These are phyloP conservation scores for Globisporangium carolinianum DNA, from an alignment of 352 stramenopile genomes.

Conservation along the genomic window DNA sequence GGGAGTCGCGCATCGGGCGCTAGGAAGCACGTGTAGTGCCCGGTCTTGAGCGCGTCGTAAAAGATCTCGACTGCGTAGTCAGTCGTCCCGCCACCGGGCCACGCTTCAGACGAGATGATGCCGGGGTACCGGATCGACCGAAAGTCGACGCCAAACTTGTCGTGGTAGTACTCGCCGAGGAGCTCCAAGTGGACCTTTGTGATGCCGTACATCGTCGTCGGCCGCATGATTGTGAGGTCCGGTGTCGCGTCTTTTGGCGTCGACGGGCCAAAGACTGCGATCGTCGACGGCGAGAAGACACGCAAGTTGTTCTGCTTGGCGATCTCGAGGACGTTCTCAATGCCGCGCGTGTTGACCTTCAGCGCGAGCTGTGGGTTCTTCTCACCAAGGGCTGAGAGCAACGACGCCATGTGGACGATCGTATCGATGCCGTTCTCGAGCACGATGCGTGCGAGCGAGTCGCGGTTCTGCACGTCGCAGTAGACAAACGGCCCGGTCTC, in stretches of 20 bases:
- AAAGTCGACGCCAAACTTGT: conserved; percentile 90
- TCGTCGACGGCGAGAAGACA: conserved; percentile 89
- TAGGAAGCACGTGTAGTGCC: conserved; percentile 89
- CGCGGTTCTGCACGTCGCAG: conserved; percentile 74
- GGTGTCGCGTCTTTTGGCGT: conserved; percentile 82
- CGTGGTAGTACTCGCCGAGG: conserved; percentile 89
- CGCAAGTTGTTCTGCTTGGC: conserved; percentile 82
- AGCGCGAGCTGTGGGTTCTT: conserved; percentile 87
- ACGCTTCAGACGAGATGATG: conserved; percentile 85
- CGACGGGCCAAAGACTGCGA: conserved; percentile 85
- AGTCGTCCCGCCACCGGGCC: conserved; percentile 76
- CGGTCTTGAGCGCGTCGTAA: conserved; percentile 84
- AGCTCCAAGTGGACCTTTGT: conserved; percentile 91
- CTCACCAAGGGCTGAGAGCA: conserved; percentile 87
- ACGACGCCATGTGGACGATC: conserved; percentile 88
- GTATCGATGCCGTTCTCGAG: conserved; percentile 84
- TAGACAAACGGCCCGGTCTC: conserved; percentile 65
- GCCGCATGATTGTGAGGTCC: conserved; percentile 87
- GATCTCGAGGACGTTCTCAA: conserved; percentile 89
- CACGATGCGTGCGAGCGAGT: conserved; percentile 75
- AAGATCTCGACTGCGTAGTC: conserved; percentile 94
- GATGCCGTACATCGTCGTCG: conserved; percentile 90
- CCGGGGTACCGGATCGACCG: conserved; percentile 88
- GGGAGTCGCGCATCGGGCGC: conserved; percentile 70
- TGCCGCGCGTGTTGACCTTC: conserved; percentile 84